Conservation (phyloP, 495 filamentous ascomycete species). For the Jackrogersella minutella region DNA sequence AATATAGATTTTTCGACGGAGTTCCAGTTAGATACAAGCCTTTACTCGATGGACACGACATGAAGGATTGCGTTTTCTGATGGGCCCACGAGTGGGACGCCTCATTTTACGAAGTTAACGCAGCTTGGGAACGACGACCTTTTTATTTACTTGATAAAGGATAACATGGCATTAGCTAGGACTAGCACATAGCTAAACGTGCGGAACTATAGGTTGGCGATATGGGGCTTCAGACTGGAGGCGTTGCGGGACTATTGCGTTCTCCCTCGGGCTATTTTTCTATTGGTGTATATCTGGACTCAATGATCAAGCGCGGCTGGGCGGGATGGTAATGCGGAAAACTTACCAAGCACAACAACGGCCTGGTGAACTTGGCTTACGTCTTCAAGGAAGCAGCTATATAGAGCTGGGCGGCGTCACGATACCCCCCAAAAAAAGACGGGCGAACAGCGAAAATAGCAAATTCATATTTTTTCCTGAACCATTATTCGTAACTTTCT, state of each 20-base stretch:
- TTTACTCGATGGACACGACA: conserved; percentile 53
- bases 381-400: conserved; percentile 23
- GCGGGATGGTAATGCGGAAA: conserved; percentile 8
- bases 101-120: conserved; percentile 22
- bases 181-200: not conserved
- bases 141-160: not conserved
- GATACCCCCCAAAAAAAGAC: conserved; percentile 36
- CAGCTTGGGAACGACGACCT: not conserved
- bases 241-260: conserved; percentile 18
- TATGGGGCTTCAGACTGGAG: not conserved
- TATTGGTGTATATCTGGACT: conserved; percentile 3
- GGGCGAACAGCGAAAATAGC: conserved; percentile 16
- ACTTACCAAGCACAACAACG: not conserved
- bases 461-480: too few species aligned
- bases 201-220: conserved; percentile 1
- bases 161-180: conserved; percentile 17
- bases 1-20: conserved; percentile 51
- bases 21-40: conserved; percentile 51
- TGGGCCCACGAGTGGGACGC: not conserved
- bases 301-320: not conserved
- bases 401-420: conserved; percentile 32
- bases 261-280: not conserved
- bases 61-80: conserved; percentile 22
- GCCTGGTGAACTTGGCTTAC: not conserved
- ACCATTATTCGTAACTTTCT: not conserved